Evolutionary conservation across 805 yeast genomes (phyloP), one percentile per base, ranked within the genome.

Genomic region (Suhomyces tanzawaensis): DNA sequence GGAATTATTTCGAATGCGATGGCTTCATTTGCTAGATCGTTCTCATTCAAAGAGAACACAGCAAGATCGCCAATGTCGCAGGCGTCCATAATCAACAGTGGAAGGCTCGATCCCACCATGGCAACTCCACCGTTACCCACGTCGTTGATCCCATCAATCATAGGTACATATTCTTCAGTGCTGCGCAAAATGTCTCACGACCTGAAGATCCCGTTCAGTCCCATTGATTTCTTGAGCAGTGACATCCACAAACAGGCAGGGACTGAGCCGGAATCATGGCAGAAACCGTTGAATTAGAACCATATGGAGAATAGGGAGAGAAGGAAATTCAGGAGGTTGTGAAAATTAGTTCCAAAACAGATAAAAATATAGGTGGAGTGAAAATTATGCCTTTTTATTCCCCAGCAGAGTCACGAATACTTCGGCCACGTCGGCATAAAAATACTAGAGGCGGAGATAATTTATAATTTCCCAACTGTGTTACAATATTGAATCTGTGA

Each of bases 211-310:
- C 74, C 74, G 18, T 68, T 69, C 42, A 60, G 60, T 49, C 74
- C 74, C 7, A 62, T 56, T 13, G 73, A 69, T 44, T 69, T 69
- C 39, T 52, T 68, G 40, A 54, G 52, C 37, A 65, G 61, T 38
- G 69, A 64, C 5, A 59, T 55, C 29, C 36, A 41, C 22, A 34
- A 32, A 5, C 34, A 50, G 3, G 47, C n/a, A n/a, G n/a, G n/a
- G n/a, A 7, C 28, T 6, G 14, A 7, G 28, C 7, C 7, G 28
- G n/a, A 25, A 41, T 5, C n/a, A n/a, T n/a, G 51, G 42, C 18
- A 19, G 33, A 15, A 35, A 25, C 14, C 7, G 15, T 7, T 7
- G 6, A 25, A 12, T 7, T 7, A 25, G 15, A 25, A 25, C 7
- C 16, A 13, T 4, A 21, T 12, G 27, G n/a, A 31, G 18, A 31